Conservation (phyloP, 2,329 filamentous ascomycete genomes). For the Ilyonectria mors-panacis region DNA sequence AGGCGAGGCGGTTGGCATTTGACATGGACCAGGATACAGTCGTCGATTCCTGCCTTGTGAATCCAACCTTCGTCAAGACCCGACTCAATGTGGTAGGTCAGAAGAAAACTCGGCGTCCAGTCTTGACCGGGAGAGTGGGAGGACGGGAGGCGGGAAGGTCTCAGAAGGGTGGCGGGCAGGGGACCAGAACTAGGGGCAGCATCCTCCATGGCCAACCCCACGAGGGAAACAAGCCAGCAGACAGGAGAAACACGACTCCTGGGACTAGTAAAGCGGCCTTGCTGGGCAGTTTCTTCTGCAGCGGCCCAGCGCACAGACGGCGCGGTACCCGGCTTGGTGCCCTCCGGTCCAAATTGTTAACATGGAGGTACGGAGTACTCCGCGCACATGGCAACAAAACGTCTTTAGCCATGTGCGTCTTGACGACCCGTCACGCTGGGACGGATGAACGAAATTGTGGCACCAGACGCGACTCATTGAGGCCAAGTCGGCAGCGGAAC, state of each 20-base stretch:
- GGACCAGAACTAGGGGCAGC: constrained; percentile 14
- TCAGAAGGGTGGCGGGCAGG: constrained; percentile 6
- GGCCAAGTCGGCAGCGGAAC: constrained; percentile 5
- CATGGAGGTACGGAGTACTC: background rate
- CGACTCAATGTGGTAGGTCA: constrained; percentile 13
- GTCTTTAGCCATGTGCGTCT: constrained; percentile 25
- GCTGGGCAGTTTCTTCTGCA: constrained; percentile 36
- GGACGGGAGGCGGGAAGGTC: constrained; percentile 15
- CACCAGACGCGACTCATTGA: constrained; percentile 35
- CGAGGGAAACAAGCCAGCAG: constrained; percentile 43
- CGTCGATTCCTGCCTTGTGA: constrained; percentile 5
- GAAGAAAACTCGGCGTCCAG: background rate
- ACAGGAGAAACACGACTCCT: constrained; percentile 40
- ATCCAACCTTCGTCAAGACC: constrained; percentile 11
- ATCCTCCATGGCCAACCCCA: constrained; percentile 29
- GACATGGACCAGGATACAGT: constrained; percentile 13
- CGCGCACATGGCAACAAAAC: constrained; percentile 24
- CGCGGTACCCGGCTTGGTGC: constrained; percentile 41
- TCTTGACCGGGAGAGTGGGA: background rate
- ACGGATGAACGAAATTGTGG: constrained; percentile 29
- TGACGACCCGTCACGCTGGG: constrained; percentile 39
- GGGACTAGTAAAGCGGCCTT: constrained; percentile 29
- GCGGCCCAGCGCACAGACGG: constrained; percentile 44
- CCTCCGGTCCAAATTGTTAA: constrained; percentile 26
- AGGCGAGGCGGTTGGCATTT: constrained; percentile 22